phyloP scores from a whole-genome alignment of 805 yeast species.

The Kluyveromyces dobzhanskii region DNA sequence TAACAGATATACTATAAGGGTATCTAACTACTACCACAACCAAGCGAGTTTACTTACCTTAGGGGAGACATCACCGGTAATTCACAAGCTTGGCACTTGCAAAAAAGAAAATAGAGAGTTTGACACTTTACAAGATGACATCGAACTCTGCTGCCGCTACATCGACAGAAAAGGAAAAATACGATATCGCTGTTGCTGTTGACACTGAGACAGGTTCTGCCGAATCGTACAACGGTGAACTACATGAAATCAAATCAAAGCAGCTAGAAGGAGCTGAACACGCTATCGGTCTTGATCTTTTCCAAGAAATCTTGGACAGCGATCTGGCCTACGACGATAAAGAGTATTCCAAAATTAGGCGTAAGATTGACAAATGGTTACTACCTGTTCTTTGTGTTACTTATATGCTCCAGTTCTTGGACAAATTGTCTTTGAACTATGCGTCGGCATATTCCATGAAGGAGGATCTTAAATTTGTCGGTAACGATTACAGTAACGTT shows the following conservation, averaged over 20 bases:
- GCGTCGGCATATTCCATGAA: slow-evolving; percentile 18
- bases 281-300: slow-evolving; percentile 13
- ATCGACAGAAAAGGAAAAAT: neutral
- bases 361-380: slow-evolving; percentile 17
- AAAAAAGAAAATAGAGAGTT: no score
- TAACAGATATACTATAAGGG: no score
- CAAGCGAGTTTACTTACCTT: no score
- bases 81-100: no score
- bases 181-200: neutral
- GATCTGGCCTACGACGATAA: slow-evolving; percentile 10
- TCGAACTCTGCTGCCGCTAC: no score
- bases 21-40: no score
- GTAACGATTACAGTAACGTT: slow-evolving; percentile 32
- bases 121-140: no score
- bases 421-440: slow-evolving; percentile 13
- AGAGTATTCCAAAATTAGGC: slow-evolving; percentile 14
- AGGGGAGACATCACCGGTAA: no score
- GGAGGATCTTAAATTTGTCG: slow-evolving; percentile 32
- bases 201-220: neutral
- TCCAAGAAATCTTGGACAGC: slow-evolving; percentile 10
- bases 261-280: slow-evolving; percentile 5
- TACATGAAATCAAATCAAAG: neutral
- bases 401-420: slow-evolving; percentile 16
- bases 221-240: neutral
- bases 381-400: slow-evolving; percentile 16